Evolutionary conservation across 345 rosid species (phyloP).

Genomic region (Psidium guajava): DNA sequence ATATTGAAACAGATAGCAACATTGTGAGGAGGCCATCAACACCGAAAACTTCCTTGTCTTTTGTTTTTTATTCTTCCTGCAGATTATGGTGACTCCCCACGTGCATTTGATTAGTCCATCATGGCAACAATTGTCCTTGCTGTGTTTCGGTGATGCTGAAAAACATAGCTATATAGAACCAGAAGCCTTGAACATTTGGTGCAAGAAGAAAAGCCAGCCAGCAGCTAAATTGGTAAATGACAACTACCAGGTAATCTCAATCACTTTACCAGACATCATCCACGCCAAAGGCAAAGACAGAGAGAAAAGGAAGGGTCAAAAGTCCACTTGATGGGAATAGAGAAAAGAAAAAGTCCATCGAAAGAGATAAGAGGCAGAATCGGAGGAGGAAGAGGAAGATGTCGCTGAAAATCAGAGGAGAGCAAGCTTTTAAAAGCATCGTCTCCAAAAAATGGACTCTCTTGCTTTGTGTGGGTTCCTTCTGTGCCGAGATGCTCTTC

Average conservation of each 20-base stretch:
- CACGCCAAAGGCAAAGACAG: background rate
- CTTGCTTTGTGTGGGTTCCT: slow-evolving; percentile 59
- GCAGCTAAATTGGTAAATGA: background rate
- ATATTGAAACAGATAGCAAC: too few species aligned
- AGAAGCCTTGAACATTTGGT: background rate
- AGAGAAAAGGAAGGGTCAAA: background rate
- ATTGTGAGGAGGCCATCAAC: too few species aligned
- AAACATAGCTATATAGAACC: background rate
- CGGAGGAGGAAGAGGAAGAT: slow-evolving; percentile 7
- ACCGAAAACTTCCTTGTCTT: too few species aligned
- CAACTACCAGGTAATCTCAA: background rate
- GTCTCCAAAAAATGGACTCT: slow-evolving; percentile 67
- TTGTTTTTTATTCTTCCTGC: too few species aligned
- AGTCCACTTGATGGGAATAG: background rate
- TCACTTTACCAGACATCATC: background rate
- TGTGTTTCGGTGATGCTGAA: too few species aligned
- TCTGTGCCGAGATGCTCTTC: slow-evolving; percentile 80
- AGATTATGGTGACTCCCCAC: too few species aligned
- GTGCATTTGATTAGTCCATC: too few species aligned
- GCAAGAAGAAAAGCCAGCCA: background rate
- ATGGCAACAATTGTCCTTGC: too few species aligned
- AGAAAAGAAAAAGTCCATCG: too few species aligned
- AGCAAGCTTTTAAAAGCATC: slow-evolving; percentile 30
- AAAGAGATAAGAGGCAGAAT: background rate
- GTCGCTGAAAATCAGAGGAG: slow-evolving; percentile 68